phyloP scores from a whole-genome alignment of 2,329 filamentous ascomycete genomes.

The Cadophora gregata region DNA sequence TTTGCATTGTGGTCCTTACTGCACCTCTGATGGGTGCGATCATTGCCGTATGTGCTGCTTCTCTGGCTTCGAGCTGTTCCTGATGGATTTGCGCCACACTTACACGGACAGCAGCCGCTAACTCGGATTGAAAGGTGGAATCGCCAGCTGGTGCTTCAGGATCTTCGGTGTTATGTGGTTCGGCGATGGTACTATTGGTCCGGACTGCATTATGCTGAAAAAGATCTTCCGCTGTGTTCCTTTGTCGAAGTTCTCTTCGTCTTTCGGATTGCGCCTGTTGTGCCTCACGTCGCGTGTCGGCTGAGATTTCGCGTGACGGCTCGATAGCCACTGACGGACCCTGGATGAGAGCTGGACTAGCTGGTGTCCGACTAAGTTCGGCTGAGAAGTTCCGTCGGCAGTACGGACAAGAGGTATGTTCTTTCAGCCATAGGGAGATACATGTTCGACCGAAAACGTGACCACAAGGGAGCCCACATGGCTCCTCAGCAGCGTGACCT shows the following conservation, averaged over 20 bases:
- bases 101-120: background rate
- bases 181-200: background rate
- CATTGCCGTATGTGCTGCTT: background rate
- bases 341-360: background rate
- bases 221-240: background rate
- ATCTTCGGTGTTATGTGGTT: background rate
- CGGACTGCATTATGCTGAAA: background rate
- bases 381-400: background rate
- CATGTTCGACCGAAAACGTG: conserved; percentile 4
- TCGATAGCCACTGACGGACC: background rate
- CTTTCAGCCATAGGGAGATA: background rate
- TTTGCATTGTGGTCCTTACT: background rate
- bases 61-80: background rate
- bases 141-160: background rate
- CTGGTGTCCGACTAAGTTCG: background rate
- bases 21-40: background rate
- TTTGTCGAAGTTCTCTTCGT: background rate
- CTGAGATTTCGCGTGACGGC: background rate
- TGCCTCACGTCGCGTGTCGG: background rate
- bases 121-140: background rate
- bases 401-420: background rate
- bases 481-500: background rate
- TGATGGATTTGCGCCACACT: background rate
- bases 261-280: background rate
- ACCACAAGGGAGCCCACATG: conserved; percentile 2